Conservation (phyloP, 805 yeast species). For the Groenewaldozyma tartarivorans region DNA sequence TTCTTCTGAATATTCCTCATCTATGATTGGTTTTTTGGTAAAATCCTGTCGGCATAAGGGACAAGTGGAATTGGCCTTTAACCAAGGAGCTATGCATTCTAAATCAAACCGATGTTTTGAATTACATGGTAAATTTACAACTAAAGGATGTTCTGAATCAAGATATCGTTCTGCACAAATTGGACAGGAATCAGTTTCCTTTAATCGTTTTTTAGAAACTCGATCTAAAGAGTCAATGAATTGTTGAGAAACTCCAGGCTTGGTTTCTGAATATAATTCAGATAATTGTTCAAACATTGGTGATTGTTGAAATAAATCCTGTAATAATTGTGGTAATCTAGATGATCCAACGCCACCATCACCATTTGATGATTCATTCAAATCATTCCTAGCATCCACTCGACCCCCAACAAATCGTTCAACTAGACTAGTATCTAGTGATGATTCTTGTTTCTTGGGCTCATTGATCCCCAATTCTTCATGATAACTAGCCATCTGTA, state of each 20-base stretch:
- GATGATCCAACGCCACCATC: background rate
- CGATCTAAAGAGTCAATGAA: conserved; percentile 73
- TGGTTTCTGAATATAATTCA: background rate
- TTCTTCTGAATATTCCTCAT: conserved; percentile 32
- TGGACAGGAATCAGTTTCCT: conserved; percentile 56
- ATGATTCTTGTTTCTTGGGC: background rate
- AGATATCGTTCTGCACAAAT: conserved; percentile 70
- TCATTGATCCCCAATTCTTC: background rate
- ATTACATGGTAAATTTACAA: conserved; percentile 66
- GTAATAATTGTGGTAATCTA: background rate
- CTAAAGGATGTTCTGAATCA: conserved; percentile 68
- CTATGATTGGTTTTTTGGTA: conserved; percentile 33
- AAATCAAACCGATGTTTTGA: conserved; percentile 68
- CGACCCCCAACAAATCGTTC: background rate
- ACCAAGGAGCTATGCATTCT: conserved; percentile 89
- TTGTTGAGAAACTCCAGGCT: conserved; percentile 43
- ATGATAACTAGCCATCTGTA: background rate
- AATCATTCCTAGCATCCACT: background rate
- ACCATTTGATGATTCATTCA: background rate
- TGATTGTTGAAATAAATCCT: background rate
- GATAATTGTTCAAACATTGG: background rate
- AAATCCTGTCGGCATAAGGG: conserved; percentile 81
- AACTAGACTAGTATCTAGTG: background rate
- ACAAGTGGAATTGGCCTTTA: conserved; percentile 49
- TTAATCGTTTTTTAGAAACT: conserved; percentile 38